Evolutionary conservation across 164 flowering plant species (phyloP).

Genomic region (Macadamia integrifolia): DNA sequence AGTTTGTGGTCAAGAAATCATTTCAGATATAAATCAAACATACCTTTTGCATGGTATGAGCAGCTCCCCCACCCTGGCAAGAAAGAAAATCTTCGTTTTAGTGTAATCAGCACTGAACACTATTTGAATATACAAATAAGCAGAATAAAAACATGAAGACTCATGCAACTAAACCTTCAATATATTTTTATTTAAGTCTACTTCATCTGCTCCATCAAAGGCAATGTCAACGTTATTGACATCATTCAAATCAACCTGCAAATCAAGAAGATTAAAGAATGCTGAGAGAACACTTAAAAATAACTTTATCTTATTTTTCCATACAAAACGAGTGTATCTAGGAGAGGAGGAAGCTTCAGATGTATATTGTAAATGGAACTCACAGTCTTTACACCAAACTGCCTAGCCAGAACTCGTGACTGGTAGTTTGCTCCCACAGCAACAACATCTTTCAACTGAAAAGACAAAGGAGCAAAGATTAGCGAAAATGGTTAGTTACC

Average conservation of each 20-base stretch:
- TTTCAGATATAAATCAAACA: not conserved
- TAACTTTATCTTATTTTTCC: no score
- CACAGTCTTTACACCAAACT: constrained; percentile 25
- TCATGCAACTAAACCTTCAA: constrained; percentile 14
- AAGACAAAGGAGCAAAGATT: not conserved
- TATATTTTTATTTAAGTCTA: constrained; percentile 22
- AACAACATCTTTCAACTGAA: constrained; percentile 23
- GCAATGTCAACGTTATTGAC: constrained; percentile 25
- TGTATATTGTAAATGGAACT: not conserved
- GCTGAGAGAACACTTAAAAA: not conserved
- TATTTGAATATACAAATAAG: constrained; percentile 2
- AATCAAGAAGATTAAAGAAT: not conserved
- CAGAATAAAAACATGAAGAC: not conserved
- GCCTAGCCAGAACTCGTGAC: constrained; percentile 29
- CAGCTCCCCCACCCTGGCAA: constrained; percentile 28
- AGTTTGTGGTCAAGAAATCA: no score
- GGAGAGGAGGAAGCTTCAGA: not conserved
- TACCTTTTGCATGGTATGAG: constrained; percentile 33
- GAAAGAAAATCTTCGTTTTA: not conserved
- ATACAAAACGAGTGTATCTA: not conserved
- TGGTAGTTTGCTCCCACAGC: constrained; percentile 29
- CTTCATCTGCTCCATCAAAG: constrained; percentile 30
- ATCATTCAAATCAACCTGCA: constrained; percentile 30
- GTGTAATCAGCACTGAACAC: not conserved
- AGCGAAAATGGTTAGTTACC: not conserved